phyloP scores from a whole-genome alignment of 1,139 yeast species.

The Yamadazyma sp. region DNA sequence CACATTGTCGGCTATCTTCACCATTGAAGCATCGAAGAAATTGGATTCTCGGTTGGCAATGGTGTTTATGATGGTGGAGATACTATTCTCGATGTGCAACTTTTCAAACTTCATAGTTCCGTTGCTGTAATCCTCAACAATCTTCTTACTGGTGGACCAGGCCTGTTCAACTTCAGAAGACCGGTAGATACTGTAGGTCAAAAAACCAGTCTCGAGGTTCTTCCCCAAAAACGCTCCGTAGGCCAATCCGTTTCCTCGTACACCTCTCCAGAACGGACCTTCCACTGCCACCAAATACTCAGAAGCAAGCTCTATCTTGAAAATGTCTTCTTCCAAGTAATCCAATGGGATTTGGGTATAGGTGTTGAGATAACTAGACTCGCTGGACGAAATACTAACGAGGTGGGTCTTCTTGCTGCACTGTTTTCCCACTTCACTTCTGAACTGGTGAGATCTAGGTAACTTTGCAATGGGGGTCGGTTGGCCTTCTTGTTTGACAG shows the following conservation, averaged over 20 bases:
- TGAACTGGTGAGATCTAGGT: slow-evolving; percentile 57
- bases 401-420: slow-evolving; percentile 61
- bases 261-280: slow-evolving; percentile 97
- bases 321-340: slow-evolving; percentile 65
- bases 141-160: slow-evolving; percentile 61
- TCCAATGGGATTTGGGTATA: slow-evolving; percentile 64
- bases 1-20: slow-evolving; percentile 63
- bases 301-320: slow-evolving; percentile 69
- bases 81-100: slow-evolving; percentile 65
- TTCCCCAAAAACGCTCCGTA: slow-evolving; percentile 75
- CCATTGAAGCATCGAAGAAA: slow-evolving; percentile 59
- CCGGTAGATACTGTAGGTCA: slow-evolving; percentile 69
- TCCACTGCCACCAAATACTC: slow-evolving; percentile 85
- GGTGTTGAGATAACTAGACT: slow-evolving; percentile 72
- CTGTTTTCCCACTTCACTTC: slow-evolving; percentile 55
- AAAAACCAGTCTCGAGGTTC: slow-evolving; percentile 64
- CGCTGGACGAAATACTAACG: slow-evolving; percentile 80
- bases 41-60: slow-evolving; percentile 68
- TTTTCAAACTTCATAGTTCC: slow-evolving; percentile 58
- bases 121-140: slow-evolving; percentile 59
- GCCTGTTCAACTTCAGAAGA: slow-evolving; percentile 84
- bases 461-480: slow-evolving; percentile 19
- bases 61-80: slow-evolving; percentile 70
- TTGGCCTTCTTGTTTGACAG: slow-evolving; percentile 9
- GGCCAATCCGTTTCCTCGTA: slow-evolving; percentile 93